Conservation (phyloP, 805 yeast genomes). For the Ogataea glucozyma region DNA sequence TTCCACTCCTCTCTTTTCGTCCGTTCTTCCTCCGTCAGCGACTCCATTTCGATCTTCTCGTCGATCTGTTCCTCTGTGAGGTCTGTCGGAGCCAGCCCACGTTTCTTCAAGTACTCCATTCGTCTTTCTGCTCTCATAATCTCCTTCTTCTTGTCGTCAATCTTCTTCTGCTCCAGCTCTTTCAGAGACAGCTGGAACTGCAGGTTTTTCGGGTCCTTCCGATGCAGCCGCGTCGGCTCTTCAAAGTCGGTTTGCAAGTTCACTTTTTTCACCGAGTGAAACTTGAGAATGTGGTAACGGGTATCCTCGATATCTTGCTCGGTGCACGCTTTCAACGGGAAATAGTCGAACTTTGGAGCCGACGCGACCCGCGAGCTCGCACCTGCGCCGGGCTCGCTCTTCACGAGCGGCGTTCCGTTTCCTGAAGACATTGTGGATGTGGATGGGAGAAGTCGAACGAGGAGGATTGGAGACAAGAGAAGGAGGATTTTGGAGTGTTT, state of each 20-base stretch:
- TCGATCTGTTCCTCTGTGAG: conserved; percentile 30
- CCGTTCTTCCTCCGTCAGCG: conserved; percentile 45
- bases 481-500: background rate
- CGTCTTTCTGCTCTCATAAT: conserved; percentile 42
- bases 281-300: conserved; percentile 78
- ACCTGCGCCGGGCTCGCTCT: conserved; percentile 8
- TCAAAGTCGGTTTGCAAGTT: conserved; percentile 73
- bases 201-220: conserved; percentile 90
- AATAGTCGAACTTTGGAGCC: conserved; percentile 38
- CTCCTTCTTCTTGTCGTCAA: conserved; percentile 46
- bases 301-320: conserved; percentile 69
- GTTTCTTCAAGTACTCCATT: conserved; percentile 32
- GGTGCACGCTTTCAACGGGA: conserved; percentile 71
- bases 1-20: conserved; percentile 27
- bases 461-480: background rate
- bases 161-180: conserved; percentile 66
- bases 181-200: conserved; percentile 82
- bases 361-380: conserved; percentile 8
- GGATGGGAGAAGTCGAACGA: background rate
- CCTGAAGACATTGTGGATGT: background rate
- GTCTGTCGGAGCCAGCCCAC: conserved; percentile 20
- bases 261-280: conserved; percentile 70
- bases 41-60: conserved; percentile 32
- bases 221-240: conserved; percentile 81
- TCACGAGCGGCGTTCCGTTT: conserved; percentile 1